These are phyloP conservation scores for Nicotiana sylvestris DNA, from an alignment of 257 asterid species.

Conservation along the genomic window DNA sequence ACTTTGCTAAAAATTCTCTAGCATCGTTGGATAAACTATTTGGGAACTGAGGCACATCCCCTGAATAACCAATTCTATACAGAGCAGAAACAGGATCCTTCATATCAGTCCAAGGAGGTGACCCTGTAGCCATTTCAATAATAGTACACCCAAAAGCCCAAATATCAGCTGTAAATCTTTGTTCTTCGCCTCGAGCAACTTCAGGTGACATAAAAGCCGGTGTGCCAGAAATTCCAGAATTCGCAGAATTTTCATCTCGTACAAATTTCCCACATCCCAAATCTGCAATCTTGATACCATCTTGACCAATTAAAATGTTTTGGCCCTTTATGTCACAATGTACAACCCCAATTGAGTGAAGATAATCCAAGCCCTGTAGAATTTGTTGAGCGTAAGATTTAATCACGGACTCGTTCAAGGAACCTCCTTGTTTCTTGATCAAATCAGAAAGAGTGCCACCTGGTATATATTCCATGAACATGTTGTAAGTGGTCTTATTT, in stretches of 20 bases:
- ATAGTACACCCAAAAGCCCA: slow-evolving; percentile 82
- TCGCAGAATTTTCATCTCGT: slow-evolving; percentile 1
- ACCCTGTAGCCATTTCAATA: slow-evolving; percentile 83
- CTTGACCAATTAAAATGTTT: slow-evolving; percentile 48
- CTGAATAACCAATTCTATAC: slow-evolving; percentile 55
- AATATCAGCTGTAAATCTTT: slow-evolving; percentile 64
- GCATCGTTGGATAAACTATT: slow-evolving; percentile 46
- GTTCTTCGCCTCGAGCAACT: slow-evolving; percentile 81
- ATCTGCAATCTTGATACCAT: slow-evolving; percentile 66
- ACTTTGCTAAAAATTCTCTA: slow-evolving; percentile 47
- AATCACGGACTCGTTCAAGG: slow-evolving; percentile 36
- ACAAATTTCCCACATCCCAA: slow-evolving; percentile 61
- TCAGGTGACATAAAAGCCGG: slow-evolving; percentile 95
- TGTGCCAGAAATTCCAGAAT: slow-evolving; percentile 52
- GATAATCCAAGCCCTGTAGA: slow-evolving; percentile 50
- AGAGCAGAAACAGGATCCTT: slow-evolving; percentile 65
- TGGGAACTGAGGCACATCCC: slow-evolving; percentile 57
- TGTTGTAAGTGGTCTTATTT: slow-evolving; percentile 29
- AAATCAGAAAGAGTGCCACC: slow-evolving; percentile 71
- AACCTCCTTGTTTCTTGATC: slow-evolving; percentile 45
- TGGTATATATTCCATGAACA: slow-evolving; percentile 66
- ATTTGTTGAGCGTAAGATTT: slow-evolving; percentile 36
- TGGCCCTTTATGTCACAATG: slow-evolving; percentile 80
- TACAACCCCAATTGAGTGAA: slow-evolving; percentile 48
- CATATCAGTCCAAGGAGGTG: slow-evolving; percentile 72